phyloP scores from a whole-genome alignment of 495 filamentous ascomycete species.

The Tuber indicum region DNA sequence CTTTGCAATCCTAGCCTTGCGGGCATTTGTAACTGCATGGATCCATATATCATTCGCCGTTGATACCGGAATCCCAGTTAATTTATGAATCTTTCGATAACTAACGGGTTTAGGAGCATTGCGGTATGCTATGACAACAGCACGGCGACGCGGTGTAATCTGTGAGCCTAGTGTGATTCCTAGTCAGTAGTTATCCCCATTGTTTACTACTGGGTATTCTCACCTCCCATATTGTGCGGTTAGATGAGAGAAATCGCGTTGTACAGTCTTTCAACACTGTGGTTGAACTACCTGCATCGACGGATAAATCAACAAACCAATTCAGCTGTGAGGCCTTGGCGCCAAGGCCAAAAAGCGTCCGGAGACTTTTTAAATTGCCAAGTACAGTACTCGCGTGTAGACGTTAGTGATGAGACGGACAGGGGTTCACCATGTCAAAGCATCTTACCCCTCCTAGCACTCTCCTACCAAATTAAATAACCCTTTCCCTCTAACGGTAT shows the following conservation, averaged over 20 bases:
- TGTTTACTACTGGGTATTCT: rapidly evolving
- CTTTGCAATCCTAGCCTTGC: too few relatives aligned
- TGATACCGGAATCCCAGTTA: neutral
- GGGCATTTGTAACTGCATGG: too few relatives aligned
- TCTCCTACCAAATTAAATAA: too few relatives aligned
- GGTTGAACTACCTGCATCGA: neutral
- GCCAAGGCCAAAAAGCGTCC: neutral
- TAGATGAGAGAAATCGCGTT: neutral
- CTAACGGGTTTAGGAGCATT: neutral
- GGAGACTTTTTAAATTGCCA: neutral
- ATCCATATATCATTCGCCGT: neutral
- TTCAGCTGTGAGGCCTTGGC: neutral
- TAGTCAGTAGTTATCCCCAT: neutral
- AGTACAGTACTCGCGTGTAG: too few relatives aligned
- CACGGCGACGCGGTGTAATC: neutral
- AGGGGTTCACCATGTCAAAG: too few relatives aligned
- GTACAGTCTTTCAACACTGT: neutral
- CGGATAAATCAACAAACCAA: neutral
- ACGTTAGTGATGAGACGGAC: too few relatives aligned
- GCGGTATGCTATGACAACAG: neutral
- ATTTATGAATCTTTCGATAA: neutral
- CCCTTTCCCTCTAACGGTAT: too few relatives aligned
- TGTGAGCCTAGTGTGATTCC: neutral
- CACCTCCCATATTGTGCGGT: neutral
- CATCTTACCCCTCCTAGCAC: too few relatives aligned